phyloP scores from a whole-genome alignment of 1,284 basidiomycete species.

The Rhizoctonia solani region DNA sequence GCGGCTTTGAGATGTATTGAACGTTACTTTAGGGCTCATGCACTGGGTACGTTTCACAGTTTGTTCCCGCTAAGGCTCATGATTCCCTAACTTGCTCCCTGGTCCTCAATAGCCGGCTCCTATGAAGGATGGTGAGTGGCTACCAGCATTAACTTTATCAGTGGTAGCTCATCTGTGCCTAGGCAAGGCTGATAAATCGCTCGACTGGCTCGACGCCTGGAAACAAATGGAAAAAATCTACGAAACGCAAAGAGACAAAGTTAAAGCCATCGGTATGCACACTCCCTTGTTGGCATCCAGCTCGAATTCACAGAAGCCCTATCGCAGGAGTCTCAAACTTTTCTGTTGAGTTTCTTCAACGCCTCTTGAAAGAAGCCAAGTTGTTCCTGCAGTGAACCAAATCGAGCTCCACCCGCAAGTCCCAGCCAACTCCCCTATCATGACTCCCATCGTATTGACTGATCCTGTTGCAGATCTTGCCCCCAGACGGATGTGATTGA shows the following conservation, averaged over 20 bases:
- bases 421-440: neutral
- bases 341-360: slow-evolving; percentile 61
- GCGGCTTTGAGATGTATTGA: neutral
- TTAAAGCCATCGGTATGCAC: slow-evolving; percentile 67
- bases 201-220: slow-evolving; percentile 57
- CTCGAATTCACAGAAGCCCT: neutral
- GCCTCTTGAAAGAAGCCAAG: slow-evolving; percentile 61
- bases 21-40: slow-evolving; percentile 63
- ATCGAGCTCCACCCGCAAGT: slow-evolving; percentile 47
- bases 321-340: slow-evolving; percentile 77
- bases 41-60: slow-evolving; percentile 57
- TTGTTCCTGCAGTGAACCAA: slow-evolving; percentile 84
- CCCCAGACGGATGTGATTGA: slow-evolving; percentile 65
- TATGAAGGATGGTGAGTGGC: slow-evolving; percentile 52
- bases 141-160: neutral
- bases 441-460: neutral
- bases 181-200: slow-evolving; percentile 55
- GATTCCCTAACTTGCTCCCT: neutral
- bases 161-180: neutral
- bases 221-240: slow-evolving; percentile 66
- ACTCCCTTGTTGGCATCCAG: neutral
- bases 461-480: slow-evolving; percentile 53
- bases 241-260: slow-evolving; percentile 56
- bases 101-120: slow-evolving; percentile 52
- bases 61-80: neutral